A percentile compares a stretch with the other conserved stretches of the same genome.
phyloP scores from a whole-genome alignment of 1,284 basidiomycete species.

The Leccinum angustisporum region DNA sequence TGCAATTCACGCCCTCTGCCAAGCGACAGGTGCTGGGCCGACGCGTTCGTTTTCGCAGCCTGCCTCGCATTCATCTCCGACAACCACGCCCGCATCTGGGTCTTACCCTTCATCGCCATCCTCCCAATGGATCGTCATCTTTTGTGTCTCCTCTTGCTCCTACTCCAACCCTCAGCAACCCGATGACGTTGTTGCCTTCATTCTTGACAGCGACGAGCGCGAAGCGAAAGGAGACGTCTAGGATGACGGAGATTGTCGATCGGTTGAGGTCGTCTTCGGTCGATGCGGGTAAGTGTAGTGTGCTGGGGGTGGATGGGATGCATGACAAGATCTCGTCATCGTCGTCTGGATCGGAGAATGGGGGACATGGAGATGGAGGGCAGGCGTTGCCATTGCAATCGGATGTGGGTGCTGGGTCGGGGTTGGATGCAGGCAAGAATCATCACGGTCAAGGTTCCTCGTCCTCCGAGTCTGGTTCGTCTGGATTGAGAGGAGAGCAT shows the following conservation, averaged over 20 bases:
- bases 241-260: slow-evolving; percentile 32
- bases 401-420: slow-evolving; percentile 2
- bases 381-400: slow-evolving; percentile 1
- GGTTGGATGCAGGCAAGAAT: slow-evolving; percentile 9
- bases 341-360: slow-evolving; percentile 11
- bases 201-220: slow-evolving; percentile 21
- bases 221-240: slow-evolving; percentile 30
- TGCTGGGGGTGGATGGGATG: slow-evolving; percentile 3
- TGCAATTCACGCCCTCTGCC: slow-evolving; percentile 2
- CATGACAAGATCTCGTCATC: not conserved
- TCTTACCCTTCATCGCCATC: slow-evolving; percentile 17
- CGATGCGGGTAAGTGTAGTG: slow-evolving; percentile 19
- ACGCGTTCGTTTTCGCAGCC: slow-evolving; percentile 12
- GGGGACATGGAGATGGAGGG: not conserved
- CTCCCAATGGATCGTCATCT: not conserved
- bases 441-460: not conserved
- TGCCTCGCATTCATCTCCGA: slow-evolving; percentile 13
- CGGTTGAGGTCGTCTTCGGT: slow-evolving; percentile 27
- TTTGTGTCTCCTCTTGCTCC: not conserved
- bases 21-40: slow-evolving; percentile 9
- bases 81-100: slow-evolving; percentile 8
- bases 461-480: not conserved
- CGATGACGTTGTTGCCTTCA: slow-evolving; percentile 23
- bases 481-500: slow-evolving; percentile 1
- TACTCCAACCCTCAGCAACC: not conserved